Percentiles rank a stretch among this genome's conserved stretches.
Evolutionary conservation across 129 eudicot species (phyloP).

Genomic region (Escallonia rubra): DNA sequence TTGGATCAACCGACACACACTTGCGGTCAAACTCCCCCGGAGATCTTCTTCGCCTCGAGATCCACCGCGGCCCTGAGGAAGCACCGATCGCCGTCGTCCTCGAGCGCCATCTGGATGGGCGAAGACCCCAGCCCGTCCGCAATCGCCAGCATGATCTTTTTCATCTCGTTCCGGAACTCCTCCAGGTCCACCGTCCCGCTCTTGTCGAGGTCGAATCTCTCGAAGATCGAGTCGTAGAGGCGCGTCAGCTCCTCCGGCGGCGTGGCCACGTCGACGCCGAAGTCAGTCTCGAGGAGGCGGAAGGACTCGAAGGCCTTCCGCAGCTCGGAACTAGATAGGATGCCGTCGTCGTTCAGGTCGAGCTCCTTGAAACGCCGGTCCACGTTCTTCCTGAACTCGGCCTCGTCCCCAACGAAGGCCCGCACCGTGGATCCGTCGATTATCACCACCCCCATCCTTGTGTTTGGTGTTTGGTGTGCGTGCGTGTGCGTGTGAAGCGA

Average conservation of each 20-base stretch:
- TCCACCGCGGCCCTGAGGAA: constrained; percentile 75
- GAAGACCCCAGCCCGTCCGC: constrained; percentile 84
- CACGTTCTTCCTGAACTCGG: constrained; percentile 50
- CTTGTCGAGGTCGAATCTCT: constrained; percentile 43
- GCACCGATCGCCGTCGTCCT: constrained; percentile 57
- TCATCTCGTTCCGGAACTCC: constrained; percentile 70
- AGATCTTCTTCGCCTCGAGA: constrained; percentile 57
- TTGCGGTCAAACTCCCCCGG: not conserved
- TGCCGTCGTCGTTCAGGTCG: constrained; percentile 76
- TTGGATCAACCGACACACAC: too few species aligned
- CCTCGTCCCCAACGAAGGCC: constrained; percentile 59
- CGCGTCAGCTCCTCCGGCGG: constrained; percentile 60
- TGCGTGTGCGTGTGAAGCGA: too few species aligned
- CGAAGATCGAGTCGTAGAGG: constrained; percentile 67
- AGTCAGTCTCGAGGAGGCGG: constrained; percentile 62
- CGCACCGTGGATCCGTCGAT: constrained; percentile 88
- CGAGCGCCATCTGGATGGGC: constrained; percentile 89
- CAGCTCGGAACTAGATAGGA: constrained; percentile 69
- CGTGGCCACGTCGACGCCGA: constrained; percentile 61
- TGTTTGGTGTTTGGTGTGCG: too few species aligned
- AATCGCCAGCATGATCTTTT: constrained; percentile 75
- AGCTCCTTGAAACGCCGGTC: constrained; percentile 53
- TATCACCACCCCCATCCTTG: constrained; percentile 61
- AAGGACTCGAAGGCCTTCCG: constrained; percentile 70
- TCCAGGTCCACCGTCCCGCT: constrained; percentile 63